Evolutionary conservation across 352 stramenopile genomes (phyloP).

Genomic region (Pythium rishiriense): DNA sequence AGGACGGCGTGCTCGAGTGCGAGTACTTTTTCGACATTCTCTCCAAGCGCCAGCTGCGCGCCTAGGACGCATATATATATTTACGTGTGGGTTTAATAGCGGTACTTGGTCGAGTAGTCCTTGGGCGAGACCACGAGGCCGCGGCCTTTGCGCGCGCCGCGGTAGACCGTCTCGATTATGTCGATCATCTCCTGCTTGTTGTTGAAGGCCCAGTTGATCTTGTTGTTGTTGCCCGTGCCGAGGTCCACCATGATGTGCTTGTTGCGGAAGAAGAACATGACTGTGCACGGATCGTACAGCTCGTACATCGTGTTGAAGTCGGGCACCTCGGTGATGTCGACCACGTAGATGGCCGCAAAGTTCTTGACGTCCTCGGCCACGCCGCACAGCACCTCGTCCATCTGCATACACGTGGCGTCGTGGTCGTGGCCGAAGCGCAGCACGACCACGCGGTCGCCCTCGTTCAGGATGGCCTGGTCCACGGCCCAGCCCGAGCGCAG

Average conservation of each 20-base stretch:
- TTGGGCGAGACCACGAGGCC: conserved; percentile 98
- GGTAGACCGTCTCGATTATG: conserved; percentile 99
- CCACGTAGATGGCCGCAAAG: conserved; percentile 98
- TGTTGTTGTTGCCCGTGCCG: conserved; percentile 99
- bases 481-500: conserved; percentile 97
- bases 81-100: conserved; percentile 79
- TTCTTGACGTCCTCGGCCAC: conserved; percentile 99
- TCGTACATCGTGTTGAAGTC: conserved; percentile 99
- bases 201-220: conserved; percentile 98
- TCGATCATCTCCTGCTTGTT: conserved; percentile 99
- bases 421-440: conserved; percentile 99
- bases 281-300: conserved; percentile 98
- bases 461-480: conserved; percentile 98
- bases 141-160: conserved; percentile 95
- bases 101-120: conserved; percentile 99
- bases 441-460: conserved; percentile 97
- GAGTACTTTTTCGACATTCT: conserved; percentile 95
- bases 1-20: conserved; percentile 90
- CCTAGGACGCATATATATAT: conserved; percentile 15
- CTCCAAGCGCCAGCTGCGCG: conserved; percentile 53
- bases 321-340: conserved; percentile 93
- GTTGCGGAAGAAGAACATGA: conserved; percentile 99
- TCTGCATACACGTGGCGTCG: conserved; percentile 98
- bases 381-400: conserved; percentile 95
- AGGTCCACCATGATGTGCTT: conserved; percentile 99